phyloP scores from a whole-genome alignment of 257 asterid species.

The Lycium ferocissimum region DNA sequence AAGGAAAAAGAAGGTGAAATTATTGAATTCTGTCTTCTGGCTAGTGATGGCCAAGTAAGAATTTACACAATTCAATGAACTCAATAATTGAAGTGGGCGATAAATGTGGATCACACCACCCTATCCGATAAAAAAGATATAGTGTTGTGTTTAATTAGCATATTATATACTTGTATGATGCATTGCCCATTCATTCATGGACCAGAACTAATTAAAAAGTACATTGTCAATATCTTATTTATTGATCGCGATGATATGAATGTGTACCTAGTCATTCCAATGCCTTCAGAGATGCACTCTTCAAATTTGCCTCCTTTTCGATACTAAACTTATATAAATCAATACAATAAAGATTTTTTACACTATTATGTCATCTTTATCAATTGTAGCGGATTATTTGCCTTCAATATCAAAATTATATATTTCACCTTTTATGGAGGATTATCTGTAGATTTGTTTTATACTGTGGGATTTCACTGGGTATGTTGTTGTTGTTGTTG shows the following conservation, averaged over 20 bases:
- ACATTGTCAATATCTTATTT: neutral
- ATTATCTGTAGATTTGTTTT: neutral
- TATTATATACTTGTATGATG: neutral
- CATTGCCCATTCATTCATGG: constrained; percentile 4
- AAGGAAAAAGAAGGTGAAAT: too few species aligned
- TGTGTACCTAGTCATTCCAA: neutral
- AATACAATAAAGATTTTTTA: too few species aligned
- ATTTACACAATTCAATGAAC: constrained; percentile 10
- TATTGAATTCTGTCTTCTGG: neutral
- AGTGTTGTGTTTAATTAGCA: constrained; percentile 1
- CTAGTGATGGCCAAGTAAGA: constrained; percentile 44
- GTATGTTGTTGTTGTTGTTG: too few species aligned
- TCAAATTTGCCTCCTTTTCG: too few species aligned
- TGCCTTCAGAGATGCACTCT: neutral
- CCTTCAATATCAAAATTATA: neutral
- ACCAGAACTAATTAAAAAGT: neutral
- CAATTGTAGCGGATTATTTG: neutral
- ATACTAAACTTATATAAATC: too few species aligned
- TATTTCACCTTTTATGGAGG: neutral
- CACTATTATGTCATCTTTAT: too few species aligned
- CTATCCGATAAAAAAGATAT: neutral
- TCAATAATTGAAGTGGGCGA: constrained; percentile 17
- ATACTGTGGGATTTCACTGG: too few species aligned
- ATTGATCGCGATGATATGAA: neutral
- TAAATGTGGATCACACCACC: constrained; percentile 40